phyloP scores from a whole-genome alignment of 371 early-diverging fungal species.

The Thermomucor indicae-seudaticae region DNA sequence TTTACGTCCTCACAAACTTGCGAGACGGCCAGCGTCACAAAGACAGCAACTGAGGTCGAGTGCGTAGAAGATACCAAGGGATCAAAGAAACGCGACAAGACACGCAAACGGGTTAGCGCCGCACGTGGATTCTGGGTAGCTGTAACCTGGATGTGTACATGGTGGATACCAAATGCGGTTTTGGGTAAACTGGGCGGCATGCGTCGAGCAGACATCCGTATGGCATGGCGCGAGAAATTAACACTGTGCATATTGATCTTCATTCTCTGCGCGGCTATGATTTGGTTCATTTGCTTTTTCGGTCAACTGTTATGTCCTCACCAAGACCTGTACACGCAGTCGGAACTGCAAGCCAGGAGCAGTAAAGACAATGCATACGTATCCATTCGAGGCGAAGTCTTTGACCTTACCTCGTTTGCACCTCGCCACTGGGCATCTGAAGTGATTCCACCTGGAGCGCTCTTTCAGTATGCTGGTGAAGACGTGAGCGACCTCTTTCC shows the following conservation, averaged over 20 bases:
- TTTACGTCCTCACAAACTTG: slow-evolving; percentile 21
- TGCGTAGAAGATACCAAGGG: slow-evolving; percentile 16
- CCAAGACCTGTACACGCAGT: slow-evolving; percentile 61
- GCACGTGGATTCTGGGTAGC: slow-evolving; percentile 69
- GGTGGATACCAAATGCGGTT: slow-evolving; percentile 70
- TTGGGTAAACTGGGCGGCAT: slow-evolving; percentile 54
- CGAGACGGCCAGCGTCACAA: slow-evolving; percentile 7
- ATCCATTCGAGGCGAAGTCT: slow-evolving; percentile 70
- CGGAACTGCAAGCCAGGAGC: slow-evolving; percentile 43
- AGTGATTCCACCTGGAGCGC: slow-evolving; percentile 33
- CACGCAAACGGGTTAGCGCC: slow-evolving; percentile 16
- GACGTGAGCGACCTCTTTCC: slow-evolving; percentile 74
- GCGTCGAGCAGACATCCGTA: slow-evolving; percentile 69
- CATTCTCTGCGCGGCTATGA: slow-evolving; percentile 63
- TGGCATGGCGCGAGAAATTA: slow-evolving; percentile 94
- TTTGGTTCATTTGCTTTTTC: slow-evolving; percentile 84
- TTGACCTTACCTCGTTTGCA: slow-evolving; percentile 65
- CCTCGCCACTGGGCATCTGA: slow-evolving; percentile 53
- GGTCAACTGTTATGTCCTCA: slow-evolving; percentile 85
- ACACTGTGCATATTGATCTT: slow-evolving; percentile 81
- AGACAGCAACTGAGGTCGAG: slow-evolving; percentile 5
- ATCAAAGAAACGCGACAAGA: slow-evolving; percentile 15
- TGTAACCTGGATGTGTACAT: slow-evolving; percentile 74
- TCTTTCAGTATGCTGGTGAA: slow-evolving; percentile 63
- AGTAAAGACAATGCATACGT: slow-evolving; percentile 50